A percentile compares a stretch with the other conserved stretches of the same genome.
These are phyloP conservation scores for Bruguiera hainesii DNA, from an alignment of 441 rosid genomes.

Conservation along the genomic window DNA sequence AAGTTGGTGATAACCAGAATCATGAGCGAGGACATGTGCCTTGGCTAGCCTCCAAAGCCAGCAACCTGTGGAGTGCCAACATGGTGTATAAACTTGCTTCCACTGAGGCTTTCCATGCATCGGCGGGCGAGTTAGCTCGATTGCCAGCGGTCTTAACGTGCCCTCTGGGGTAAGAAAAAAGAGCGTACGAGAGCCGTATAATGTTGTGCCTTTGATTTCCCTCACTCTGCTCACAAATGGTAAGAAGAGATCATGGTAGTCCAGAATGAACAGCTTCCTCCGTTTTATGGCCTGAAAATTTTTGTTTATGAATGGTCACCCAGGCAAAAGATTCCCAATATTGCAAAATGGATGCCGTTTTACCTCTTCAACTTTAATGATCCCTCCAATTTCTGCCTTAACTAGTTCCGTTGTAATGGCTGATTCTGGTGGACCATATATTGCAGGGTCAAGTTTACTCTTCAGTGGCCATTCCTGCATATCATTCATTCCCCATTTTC, in stretches of 20 bases:
- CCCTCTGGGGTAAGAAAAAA: conserved; percentile 54
- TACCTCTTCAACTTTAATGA: conserved; percentile 48
- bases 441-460: conserved; percentile 56
- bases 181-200: conserved; percentile 69
- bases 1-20: conserved; percentile 68
- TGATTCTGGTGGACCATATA: conserved; percentile 57
- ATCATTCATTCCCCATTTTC: neutral
- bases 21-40: conserved; percentile 67
- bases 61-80: conserved; percentile 40
- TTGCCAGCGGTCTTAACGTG: conserved; percentile 58
- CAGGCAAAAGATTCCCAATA: neutral
- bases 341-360: neutral
- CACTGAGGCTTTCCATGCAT: conserved; percentile 56
- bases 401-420: conserved; percentile 51
- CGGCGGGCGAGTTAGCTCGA: conserved; percentile 65
- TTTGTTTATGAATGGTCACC: neutral
- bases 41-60: conserved; percentile 82
- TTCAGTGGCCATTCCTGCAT: conserved; percentile 73
- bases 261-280: conserved; percentile 60
- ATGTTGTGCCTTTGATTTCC: conserved; percentile 36
- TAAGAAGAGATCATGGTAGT: conserved; percentile 64
- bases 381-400: conserved; percentile 47
- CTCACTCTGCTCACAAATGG: conserved; percentile 70
- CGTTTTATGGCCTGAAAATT: conserved; percentile 50
- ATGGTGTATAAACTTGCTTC: conserved; percentile 49